Conservation (phyloP, 495 filamentous ascomycete genomes). For the Tuber aestivum region DNA sequence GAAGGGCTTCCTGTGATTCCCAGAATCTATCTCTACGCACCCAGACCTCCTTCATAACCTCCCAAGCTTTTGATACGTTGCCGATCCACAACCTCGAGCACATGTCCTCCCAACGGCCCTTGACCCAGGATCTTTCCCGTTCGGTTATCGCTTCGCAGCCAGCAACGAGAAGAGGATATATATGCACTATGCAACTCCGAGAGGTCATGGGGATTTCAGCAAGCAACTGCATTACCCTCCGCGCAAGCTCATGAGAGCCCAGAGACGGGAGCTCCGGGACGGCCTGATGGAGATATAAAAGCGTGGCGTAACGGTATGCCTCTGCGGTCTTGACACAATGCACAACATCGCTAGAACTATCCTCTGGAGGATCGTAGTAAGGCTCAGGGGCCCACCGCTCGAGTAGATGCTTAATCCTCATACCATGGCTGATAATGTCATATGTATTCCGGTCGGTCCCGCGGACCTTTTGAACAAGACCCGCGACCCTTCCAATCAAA, state of each 20-base stretch:
- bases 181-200: constrained; percentile 66
- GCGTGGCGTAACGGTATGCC: constrained; percentile 69
- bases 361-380: constrained; percentile 56
- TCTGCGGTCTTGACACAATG: constrained; percentile 67
- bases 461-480: constrained; percentile 61
- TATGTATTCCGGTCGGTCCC: constrained; percentile 55
- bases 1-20: constrained; percentile 15
- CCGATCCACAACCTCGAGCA: constrained; percentile 62
- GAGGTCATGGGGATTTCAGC: constrained; percentile 60
- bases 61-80: constrained; percentile 60
- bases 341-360: constrained; percentile 58
- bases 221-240: constrained; percentile 57
- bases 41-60: constrained; percentile 57
- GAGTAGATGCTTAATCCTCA: constrained; percentile 57
- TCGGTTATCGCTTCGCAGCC: constrained; percentile 59
- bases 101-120: constrained; percentile 60
- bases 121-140: constrained; percentile 65
- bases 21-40: constrained; percentile 48
- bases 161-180: constrained; percentile 68
- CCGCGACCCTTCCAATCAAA: constrained; percentile 63
- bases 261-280: constrained; percentile 67
- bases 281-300: constrained; percentile 71
- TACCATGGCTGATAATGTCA: constrained; percentile 58
- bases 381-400: constrained; percentile 60
- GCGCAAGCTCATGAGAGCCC: constrained; percentile 55